These are phyloP conservation scores for Fonsecaea erecta DNA, from an alignment of 2,329 filamentous ascomycete species.

Conservation along the genomic window DNA sequence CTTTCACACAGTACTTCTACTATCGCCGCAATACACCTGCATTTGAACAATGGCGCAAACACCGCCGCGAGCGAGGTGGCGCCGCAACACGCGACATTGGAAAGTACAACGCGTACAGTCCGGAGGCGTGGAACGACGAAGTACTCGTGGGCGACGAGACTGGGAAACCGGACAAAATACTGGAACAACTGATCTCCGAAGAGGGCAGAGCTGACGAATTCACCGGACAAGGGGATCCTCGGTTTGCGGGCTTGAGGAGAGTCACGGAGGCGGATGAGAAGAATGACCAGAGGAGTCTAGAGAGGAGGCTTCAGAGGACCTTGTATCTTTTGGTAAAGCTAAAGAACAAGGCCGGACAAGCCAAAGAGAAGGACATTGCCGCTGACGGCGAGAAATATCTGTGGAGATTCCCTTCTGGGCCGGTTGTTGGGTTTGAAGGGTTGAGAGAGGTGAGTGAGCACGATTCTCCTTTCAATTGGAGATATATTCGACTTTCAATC, in stretches of 20 bases:
- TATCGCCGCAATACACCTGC: conserved; percentile 87
- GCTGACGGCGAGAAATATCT: conserved; percentile 41
- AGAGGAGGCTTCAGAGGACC: conserved; percentile 77
- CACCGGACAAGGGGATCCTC: conserved; percentile 66
- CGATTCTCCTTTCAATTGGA: background rate
- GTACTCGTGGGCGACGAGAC: conserved; percentile 73
- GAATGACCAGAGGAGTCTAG: conserved; percentile 76
- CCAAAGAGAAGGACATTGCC: conserved; percentile 2
- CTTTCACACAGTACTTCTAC: conserved; percentile 91
- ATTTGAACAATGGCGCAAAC: conserved; percentile 87
- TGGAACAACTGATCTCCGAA: conserved; percentile 75
- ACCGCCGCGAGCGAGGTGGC: conserved; percentile 72
- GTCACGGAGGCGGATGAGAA: conserved; percentile 77
- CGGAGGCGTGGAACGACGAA: conserved; percentile 90
- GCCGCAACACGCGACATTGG: conserved; percentile 84
- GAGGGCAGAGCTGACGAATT: conserved; percentile 59
- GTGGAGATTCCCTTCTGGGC: conserved; percentile 83
- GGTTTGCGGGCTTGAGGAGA: conserved; percentile 63
- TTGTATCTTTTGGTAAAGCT: conserved; percentile 83
- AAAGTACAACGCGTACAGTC: conserved; percentile 74
- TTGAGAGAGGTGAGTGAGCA: conserved; percentile 73
- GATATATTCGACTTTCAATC: background rate
- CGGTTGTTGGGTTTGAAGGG: conserved; percentile 77
- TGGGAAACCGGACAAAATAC: conserved; percentile 67
- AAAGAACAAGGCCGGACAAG: conserved; percentile 46